Evolutionary conservation across 371 early-diverging fungal species (phyloP).

Genomic region (Apophysomyces trapeziformis): DNA sequence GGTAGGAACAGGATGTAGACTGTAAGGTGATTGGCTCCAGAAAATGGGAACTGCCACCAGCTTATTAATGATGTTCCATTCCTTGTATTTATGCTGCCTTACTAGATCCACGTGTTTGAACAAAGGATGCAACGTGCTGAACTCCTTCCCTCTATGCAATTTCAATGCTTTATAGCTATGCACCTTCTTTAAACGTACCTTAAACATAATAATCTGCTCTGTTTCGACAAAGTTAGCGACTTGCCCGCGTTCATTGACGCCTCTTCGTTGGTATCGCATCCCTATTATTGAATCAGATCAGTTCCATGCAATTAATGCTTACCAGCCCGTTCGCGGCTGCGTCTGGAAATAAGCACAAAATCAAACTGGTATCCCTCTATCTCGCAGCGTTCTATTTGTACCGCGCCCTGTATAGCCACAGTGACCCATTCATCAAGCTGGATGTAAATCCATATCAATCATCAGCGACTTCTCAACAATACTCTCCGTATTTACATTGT

Average conservation of each 20-base stretch:
- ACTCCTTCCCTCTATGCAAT: slow-evolving; percentile 43
- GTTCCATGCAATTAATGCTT: background rate
- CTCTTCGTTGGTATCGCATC: slow-evolving; percentile 68
- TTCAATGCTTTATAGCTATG: background rate
- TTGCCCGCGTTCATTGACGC: slow-evolving; percentile 65
- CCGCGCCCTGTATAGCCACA: slow-evolving; percentile 74
- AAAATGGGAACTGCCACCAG: slow-evolving; percentile 56
- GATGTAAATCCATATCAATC: slow-evolving; percentile 14
- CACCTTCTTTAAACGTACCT: slow-evolving; percentile 20
- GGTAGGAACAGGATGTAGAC: slow-evolving; percentile 66
- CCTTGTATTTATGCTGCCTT: slow-evolving; percentile 11
- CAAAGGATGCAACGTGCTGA: slow-evolving; percentile 63
- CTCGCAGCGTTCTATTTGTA: slow-evolving; percentile 63
- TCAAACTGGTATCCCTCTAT: slow-evolving; percentile 64
- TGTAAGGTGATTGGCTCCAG: slow-evolving; percentile 74
- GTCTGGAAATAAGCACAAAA: slow-evolving; percentile 60
- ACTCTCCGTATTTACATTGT: background rate
- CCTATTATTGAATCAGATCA: slow-evolving; percentile 26
- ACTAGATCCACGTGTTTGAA: slow-evolving; percentile 70
- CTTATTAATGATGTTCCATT: background rate
- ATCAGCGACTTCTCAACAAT: slow-evolving; percentile 28
- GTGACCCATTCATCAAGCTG: slow-evolving; percentile 66
- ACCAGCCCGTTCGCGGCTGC: slow-evolving; percentile 66
- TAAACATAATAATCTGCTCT: slow-evolving; percentile 54
- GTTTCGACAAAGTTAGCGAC: slow-evolving; percentile 79